phyloP scores from a whole-genome alignment of 2,329 filamentous ascomycete species.

The Colletotrichum endophyticum region DNA sequence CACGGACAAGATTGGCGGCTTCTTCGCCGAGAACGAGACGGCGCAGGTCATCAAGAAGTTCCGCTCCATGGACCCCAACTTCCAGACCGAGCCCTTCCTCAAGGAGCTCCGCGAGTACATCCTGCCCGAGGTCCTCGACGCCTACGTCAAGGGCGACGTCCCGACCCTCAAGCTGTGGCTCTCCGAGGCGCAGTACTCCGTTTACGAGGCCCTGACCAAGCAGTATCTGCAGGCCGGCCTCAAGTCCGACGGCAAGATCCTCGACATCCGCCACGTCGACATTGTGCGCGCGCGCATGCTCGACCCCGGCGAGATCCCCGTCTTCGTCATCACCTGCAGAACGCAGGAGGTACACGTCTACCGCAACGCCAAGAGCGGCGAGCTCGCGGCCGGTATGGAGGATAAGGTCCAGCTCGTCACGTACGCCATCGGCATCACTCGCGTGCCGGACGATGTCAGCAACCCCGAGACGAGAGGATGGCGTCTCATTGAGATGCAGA shows the following conservation, averaged over 20 bases:
- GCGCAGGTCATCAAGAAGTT: constrained; percentile 98
- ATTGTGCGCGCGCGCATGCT: constrained; percentile 81
- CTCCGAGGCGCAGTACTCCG: constrained; percentile 92
- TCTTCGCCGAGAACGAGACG: constrained; percentile 98
- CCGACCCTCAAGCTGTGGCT: constrained; percentile 94
- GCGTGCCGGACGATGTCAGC: constrained; percentile 92
- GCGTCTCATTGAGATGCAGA: constrained; percentile 98
- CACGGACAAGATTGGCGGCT: constrained; percentile 89
- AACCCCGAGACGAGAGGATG: constrained; percentile 97
- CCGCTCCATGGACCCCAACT: constrained; percentile 91
- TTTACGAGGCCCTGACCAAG: constrained; percentile 95
- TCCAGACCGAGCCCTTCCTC: constrained; percentile 94
- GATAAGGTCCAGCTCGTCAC: constrained; percentile 98
- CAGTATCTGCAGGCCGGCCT: constrained; percentile 94
- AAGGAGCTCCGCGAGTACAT: constrained; percentile 98
- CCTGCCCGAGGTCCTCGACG: constrained; percentile 93
- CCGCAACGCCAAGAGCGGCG: constrained; percentile 84
- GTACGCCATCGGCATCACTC: constrained; percentile 95
- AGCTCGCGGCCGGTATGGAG: constrained; percentile 96
- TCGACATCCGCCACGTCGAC: constrained; percentile 95
- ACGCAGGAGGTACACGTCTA: constrained; percentile 99
- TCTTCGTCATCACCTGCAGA: constrained; percentile 95
- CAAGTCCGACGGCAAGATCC: constrained; percentile 91
- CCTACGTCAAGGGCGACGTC: constrained; percentile 95
- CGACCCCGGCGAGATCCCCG: constrained; percentile 86